These are phyloP conservation scores for Blastobotrys raffinosifermentans DNA, from an alignment of 1,139 yeast genomes.

Conservation along the genomic window DNA sequence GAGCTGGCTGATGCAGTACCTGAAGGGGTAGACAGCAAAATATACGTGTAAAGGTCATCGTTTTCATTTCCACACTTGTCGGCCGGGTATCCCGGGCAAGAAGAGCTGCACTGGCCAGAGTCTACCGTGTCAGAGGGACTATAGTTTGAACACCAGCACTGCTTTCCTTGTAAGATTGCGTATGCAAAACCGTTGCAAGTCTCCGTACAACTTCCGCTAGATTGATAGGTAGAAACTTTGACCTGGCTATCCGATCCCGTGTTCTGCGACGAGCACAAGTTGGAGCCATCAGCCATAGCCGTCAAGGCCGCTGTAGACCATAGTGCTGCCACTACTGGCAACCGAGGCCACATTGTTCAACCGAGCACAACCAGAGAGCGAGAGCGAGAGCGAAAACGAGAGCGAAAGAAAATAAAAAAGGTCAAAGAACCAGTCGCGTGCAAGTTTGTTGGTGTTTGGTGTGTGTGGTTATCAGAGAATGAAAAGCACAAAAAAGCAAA, in stretches of 20 bases:
- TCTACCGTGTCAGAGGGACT: slow-evolving; percentile 39
- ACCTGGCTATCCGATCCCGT: slow-evolving; percentile 31
- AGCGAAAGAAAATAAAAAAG: too few relatives aligned
- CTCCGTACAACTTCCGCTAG: slow-evolving; percentile 51
- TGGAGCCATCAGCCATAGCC: slow-evolving; percentile 2
- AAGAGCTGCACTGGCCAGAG: slow-evolving; percentile 38
- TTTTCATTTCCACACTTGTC: slow-evolving; percentile 42
- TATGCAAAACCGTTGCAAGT: slow-evolving; percentile 50
- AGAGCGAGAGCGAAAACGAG: too few relatives aligned
- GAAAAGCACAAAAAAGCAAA: too few relatives aligned
- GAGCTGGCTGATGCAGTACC: slow-evolving; percentile 27
- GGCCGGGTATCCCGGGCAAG: slow-evolving; percentile 49
- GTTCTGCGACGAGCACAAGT: slow-evolving; percentile 45
- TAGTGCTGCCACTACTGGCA: too few relatives aligned
- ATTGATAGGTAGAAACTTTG: slow-evolving; percentile 37
- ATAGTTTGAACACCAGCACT: slow-evolving; percentile 59
- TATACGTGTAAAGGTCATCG: slow-evolving; percentile 40
- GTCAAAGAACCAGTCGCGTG: too few relatives aligned
- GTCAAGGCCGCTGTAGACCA: too few relatives aligned
- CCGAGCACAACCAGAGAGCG: too few relatives aligned
- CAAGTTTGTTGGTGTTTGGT: too few relatives aligned
- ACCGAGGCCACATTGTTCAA: too few relatives aligned
- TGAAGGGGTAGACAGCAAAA: slow-evolving; percentile 35
- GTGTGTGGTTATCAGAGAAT: too few relatives aligned
- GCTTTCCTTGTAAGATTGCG: slow-evolving; percentile 46